Base-by-base conservation (phyloP, 805 yeast species). In the Candida berthetii region DNA sequence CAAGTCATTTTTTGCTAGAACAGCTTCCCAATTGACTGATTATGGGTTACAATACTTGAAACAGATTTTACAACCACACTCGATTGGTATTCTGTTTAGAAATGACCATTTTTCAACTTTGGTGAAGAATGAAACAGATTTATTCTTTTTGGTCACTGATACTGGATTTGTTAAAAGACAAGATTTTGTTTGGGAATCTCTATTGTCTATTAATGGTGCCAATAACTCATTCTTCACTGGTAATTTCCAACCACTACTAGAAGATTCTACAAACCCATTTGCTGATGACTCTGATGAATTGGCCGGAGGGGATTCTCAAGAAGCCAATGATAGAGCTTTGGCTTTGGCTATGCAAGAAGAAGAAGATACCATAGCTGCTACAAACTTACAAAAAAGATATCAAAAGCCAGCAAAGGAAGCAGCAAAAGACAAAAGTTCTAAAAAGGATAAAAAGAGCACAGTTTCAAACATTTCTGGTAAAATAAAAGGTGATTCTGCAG, bases 41-140 rank as follows among this genome's bases (percentile, higher is more conserved):
- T 62, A 67, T 37, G 99, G 99, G 0, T 58, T 85, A 13, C 42
- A 56, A 1, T 64, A 64, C 40, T 57, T 85, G 46, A 64, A 66
- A 44, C 57, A 62, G 6, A 53, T 68, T 3, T 56, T 86, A 22
- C 55, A 60, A 1, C 69, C 72, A 14, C 80, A 80, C 34, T 72
- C 80, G 7, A 69, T 81, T 42, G 76, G 81, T 1, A 78, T 91
- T 0, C 74, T 91, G 46, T 93, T 90, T 66, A 72, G 97, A 54
- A 91, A 93, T 61, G 90, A 93, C 59, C 96, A 89, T 59, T 91
- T 86, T 61, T 75, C 75, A 48, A 87, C 96, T 0, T 57, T 90
- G 10, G 74, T 61, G 43, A 81, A 80, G 53, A 58, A 59, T 18
- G 60, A 58, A 15, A 63, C 61, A 33, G 68, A 68, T 24, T 65